These are phyloP conservation scores for Bombardia bombarda DNA, from an alignment of 495 filamentous ascomycete species.

Conservation along the genomic window DNA sequence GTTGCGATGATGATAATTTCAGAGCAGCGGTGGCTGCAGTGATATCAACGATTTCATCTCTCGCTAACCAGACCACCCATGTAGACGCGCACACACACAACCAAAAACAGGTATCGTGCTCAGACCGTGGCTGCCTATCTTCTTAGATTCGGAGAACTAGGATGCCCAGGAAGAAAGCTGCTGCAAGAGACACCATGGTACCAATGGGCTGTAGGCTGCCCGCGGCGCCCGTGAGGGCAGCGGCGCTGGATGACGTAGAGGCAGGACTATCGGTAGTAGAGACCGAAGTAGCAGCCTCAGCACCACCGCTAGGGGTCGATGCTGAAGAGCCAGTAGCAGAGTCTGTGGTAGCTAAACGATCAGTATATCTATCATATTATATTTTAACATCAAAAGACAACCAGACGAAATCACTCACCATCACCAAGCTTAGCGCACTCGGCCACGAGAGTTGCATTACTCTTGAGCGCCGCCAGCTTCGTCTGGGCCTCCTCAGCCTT, in stretches of 20 bases:
- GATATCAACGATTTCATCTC: no score
- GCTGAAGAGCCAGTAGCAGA: neutral
- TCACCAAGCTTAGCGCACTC: constrained; percentile 1
- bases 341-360: neutral
- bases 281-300: neutral
- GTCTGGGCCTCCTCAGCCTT: constrained; percentile 4
- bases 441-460: constrained; percentile 6
- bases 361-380: neutral
- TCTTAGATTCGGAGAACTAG: neutral
- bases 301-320: neutral
- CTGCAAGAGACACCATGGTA: neutral
- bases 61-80: no score
- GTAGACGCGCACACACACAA: no score
- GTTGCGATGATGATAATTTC: no score
- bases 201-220: neutral
- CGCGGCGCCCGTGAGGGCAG: neutral
- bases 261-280: neutral
- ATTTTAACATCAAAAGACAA: no score
- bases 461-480: constrained; percentile 9
- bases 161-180: neutral
- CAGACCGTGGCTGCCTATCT: no score
- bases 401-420: no score
- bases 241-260: no score
- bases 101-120: no score
- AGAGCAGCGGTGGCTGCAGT: no score